phyloP scores from a whole-genome alignment of 2,329 filamentous ascomycete species.

The Beauveria caledonica region DNA sequence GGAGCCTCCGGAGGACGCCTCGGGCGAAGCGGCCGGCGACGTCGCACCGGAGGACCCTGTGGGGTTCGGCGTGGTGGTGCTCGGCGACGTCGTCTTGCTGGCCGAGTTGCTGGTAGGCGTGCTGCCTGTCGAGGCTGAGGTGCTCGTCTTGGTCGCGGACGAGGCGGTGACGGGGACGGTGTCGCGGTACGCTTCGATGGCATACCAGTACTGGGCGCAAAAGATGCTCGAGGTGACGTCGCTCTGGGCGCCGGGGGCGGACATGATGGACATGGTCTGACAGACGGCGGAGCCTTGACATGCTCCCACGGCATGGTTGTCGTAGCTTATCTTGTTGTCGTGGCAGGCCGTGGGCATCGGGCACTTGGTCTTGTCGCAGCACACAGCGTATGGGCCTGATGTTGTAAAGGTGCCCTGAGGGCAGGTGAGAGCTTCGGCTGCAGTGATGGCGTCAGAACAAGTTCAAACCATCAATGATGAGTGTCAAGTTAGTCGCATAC shows the following conservation, averaged over 20 bases:
- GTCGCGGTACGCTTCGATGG: slow-evolving; percentile 7
- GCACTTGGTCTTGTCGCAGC: slow-evolving; percentile 7
- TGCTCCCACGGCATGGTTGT: slow-evolving; percentile 4
- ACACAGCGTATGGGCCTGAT: neutral
- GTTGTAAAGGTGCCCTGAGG: slow-evolving; percentile 5
- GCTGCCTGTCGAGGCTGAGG: neutral
- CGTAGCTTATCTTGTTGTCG: slow-evolving; percentile 6
- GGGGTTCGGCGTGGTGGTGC: neutral
- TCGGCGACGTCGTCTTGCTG: neutral
- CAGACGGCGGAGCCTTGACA: neutral
- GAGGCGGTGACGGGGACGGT: neutral
- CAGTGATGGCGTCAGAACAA: neutral
- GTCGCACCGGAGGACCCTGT: neutral
- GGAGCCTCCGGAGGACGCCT: neutral
- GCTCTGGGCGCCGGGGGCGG: neutral
- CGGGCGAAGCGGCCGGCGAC: neutral
- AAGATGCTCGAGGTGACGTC: slow-evolving; percentile 9
- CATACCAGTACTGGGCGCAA: slow-evolving; percentile 8
- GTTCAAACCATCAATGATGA: neutral
- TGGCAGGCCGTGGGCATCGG: slow-evolving; percentile 3
- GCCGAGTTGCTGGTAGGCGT: slow-evolving; percentile 5
- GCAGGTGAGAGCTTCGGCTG: slow-evolving; percentile 7
- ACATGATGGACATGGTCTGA: slow-evolving; percentile 10
- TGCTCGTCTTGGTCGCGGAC: neutral
- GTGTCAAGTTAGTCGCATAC: neutral